Percentiles rank a stretch among this genome's conserved stretches.
phyloP scores from a whole-genome alignment of 2,329 filamentous ascomycete species.

The Trichoderma pleuroti region DNA sequence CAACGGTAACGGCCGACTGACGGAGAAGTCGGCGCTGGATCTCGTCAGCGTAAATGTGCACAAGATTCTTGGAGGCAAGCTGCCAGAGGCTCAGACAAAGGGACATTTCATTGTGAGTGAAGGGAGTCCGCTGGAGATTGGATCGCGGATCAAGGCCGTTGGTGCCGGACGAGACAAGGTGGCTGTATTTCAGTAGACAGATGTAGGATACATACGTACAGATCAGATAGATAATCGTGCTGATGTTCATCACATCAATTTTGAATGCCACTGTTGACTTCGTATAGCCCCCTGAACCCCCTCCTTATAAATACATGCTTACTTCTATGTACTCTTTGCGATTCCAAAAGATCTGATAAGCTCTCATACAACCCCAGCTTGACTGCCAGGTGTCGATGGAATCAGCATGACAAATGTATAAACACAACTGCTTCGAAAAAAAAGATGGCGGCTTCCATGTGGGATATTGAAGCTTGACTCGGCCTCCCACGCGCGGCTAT shows the following conservation, averaged over 20 bases:
- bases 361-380: background rate
- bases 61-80: conserved; percentile 49
- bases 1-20: conserved; percentile 53
- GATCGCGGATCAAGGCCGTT: conserved; percentile 52
- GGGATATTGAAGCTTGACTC: background rate
- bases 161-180: conserved; percentile 34
- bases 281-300: background rate
- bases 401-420: background rate
- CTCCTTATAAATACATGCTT: background rate
- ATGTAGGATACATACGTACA: background rate
- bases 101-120: conserved; percentile 61
- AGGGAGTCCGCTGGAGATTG: conserved; percentile 60
- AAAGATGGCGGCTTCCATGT: background rate
- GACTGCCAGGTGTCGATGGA: background rate
- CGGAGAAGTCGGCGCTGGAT: conserved; percentile 52
- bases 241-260: background rate
- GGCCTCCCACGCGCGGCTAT: conserved; percentile 29
- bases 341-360: background rate
- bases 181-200: conserved; percentile 32
- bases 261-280: background rate
- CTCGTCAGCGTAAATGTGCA: conserved; percentile 57
- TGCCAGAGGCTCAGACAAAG: conserved; percentile 26
- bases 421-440: background rate
- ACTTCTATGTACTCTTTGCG: background rate
- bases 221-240: background rate